phyloP scores from a whole-genome alignment of 108 stramenopile species.

The Epithemia pelagica region DNA sequence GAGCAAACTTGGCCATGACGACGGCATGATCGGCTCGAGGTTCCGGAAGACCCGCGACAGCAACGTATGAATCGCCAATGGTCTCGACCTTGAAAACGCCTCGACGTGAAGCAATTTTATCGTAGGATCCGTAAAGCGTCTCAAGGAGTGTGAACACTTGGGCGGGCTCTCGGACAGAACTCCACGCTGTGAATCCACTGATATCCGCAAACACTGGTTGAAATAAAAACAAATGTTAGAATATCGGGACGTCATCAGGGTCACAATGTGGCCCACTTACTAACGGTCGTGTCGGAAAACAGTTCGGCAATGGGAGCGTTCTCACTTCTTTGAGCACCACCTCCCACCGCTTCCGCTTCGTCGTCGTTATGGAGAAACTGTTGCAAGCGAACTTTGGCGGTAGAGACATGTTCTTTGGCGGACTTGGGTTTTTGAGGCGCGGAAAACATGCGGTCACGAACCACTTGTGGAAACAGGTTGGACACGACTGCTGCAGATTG shows the following conservation, averaged over 20 bases:
- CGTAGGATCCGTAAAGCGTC: conserved; percentile 40
- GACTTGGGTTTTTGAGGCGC: background rate
- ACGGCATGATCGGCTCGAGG: conserved; percentile 44
- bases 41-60: conserved; percentile 49
- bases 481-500: conserved; percentile 39
- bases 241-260: background rate
- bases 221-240: background rate
- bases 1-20: conserved; percentile 32
- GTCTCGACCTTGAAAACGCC: conserved; percentile 19
- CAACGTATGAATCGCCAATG: conserved; percentile 49
- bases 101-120: conserved; percentile 19
- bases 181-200: conserved; percentile 52
- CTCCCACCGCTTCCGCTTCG: background rate
- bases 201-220: conserved; percentile 16
- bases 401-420: background rate
- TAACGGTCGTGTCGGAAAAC: conserved; percentile 30
- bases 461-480: conserved; percentile 36
- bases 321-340: background rate
- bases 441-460: conserved; percentile 32
- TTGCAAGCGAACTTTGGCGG: background rate
- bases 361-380: background rate
- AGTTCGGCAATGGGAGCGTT: conserved; percentile 65
- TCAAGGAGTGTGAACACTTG: conserved; percentile 47
- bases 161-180: conserved; percentile 30
- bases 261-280: background rate